Base-by-base conservation (phyloP, 2,329 filamentous ascomycete species). In the Xenoacremonium recifei region DNA sequence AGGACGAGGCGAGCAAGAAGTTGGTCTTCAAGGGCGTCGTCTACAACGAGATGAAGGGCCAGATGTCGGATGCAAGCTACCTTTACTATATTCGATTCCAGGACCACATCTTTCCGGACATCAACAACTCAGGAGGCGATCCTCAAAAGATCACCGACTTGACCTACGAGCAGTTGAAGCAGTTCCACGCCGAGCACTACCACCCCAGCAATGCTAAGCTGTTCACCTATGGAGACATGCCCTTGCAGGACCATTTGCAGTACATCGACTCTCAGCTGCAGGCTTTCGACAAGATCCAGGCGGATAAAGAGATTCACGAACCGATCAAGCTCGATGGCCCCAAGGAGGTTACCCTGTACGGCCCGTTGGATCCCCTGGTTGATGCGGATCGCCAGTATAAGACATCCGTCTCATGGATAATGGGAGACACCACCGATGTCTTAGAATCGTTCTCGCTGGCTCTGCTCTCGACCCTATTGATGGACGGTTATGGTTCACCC, bases 21-120 rank as follows among this genome's bases (percentile, higher is more conserved):
- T 70, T 95, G 30, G 88, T 96, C 1, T 97, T 97, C 76, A 97
- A 97, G 70, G 92, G 92, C 19, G 93, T 97, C 2, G 92, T 97
- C 1, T 97, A 97, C 71, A 99, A 99, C 59, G 93, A 99, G 71
- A 99, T 99, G 93, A 99, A 99, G 70, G 93, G 93, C 0, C 91
- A 96, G 62, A 95, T 97, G 84, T 97, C 93, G 3, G 93, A 99
- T 64, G 90, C 92, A 6, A 89, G 89, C 53, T 99, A 99, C 59
- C 73, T 97, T 1, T 99, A 89, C 72, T 97, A 96, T 65, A 95
- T 96, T 53, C 80, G 86, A 39, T 99, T 95, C 67, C 89, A 95
- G 61, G 90, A 97, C 57, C 86, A 93, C 62, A 89, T 99, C 40
- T 93, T 95, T 61, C 93, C 93, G 0, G 85, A 86, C 27, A 86